Percentiles rank a stretch among this genome's conserved stretches.
phyloP scores from a whole-genome alignment of 2,329 filamentous ascomycete species.

The Neurospora crassa region DNA sequence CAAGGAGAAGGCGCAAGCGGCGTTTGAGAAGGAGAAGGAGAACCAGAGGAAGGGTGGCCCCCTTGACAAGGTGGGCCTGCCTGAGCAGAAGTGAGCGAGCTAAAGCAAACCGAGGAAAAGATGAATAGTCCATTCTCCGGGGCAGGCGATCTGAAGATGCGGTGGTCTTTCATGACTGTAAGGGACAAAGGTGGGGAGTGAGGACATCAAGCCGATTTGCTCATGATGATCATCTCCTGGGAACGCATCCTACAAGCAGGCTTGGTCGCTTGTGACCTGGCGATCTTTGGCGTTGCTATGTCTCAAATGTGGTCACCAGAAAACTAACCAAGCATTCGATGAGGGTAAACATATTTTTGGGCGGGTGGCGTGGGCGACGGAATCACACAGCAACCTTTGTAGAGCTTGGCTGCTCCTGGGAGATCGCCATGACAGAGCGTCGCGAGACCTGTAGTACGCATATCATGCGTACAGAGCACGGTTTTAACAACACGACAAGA shows the following conservation, averaged over 20 bases:
- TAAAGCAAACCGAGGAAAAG: constrained; percentile 1
- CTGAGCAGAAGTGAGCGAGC: constrained; percentile 15
- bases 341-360: not conserved
- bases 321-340: not conserved
- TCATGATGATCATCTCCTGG: not conserved
- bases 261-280: not conserved
- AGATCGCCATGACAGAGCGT: not conserved
- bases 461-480: not conserved
- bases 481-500: constrained; percentile 5
- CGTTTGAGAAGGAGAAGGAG: constrained; percentile 39
- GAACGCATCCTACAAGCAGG: not conserved
- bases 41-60: constrained; percentile 41
- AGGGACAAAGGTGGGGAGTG: not conserved
- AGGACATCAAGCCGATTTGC: not conserved
- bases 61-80: constrained; percentile 38
- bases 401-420: not conserved
- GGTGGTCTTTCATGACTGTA: not conserved
- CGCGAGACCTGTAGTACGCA: not conserved
- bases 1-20: constrained; percentile 31
- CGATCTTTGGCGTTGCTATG: not conserved
- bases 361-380: not conserved
- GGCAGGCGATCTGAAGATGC: constrained; percentile 29
- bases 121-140: not conserved
- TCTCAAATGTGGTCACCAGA: not conserved
- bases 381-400: not conserved